phyloP scores from a whole-genome alignment of 805 yeast genomes.

The Candida palmyrensis region DNA sequence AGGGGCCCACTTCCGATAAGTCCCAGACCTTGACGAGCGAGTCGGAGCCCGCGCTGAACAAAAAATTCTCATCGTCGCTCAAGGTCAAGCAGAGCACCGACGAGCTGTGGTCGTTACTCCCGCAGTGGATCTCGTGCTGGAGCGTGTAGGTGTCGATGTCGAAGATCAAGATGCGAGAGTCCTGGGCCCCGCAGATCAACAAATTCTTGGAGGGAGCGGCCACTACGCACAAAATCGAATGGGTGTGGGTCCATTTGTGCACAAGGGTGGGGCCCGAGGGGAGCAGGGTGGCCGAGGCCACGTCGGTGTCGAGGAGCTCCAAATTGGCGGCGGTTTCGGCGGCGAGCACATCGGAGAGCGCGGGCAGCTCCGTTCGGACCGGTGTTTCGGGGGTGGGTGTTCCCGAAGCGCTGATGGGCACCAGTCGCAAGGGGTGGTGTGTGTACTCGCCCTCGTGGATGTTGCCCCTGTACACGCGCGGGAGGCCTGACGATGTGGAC shows the following conservation, averaged over 20 bases:
- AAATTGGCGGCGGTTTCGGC: too few species aligned
- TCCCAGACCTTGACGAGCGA: slow-evolving; percentile 87
- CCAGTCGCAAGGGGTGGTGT: slow-evolving; percentile 19
- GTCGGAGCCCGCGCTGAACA: slow-evolving; percentile 87
- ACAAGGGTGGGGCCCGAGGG: slow-evolving; percentile 33
- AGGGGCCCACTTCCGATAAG: slow-evolving; percentile 18
- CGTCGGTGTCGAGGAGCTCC: too few species aligned
- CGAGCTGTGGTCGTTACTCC: slow-evolving; percentile 55
- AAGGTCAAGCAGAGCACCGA: slow-evolving; percentile 68
- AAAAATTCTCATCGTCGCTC: slow-evolving; percentile 47
- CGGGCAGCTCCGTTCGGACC: too few species aligned
- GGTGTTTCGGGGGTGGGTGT: slow-evolving; percentile 7
- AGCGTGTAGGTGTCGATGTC: slow-evolving; percentile 62
- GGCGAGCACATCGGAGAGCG: too few species aligned
- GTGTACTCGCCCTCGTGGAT: slow-evolving; percentile 33
- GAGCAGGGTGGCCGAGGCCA: too few species aligned
- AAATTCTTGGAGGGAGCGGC: slow-evolving; percentile 54
- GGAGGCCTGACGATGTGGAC: neutral
- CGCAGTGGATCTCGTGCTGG: slow-evolving; percentile 36
- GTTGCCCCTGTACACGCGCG: slow-evolving; percentile 9
- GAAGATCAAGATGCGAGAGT: slow-evolving; percentile 68
- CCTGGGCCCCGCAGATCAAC: slow-evolving; percentile 87
- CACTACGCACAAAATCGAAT: slow-evolving; percentile 68
- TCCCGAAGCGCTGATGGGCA: slow-evolving; percentile 24
- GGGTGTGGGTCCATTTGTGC: slow-evolving; percentile 74